Evolutionary conservation across 2,329 filamentous ascomycete genomes (phyloP).

Genomic region (Emergomyces africanus): DNA sequence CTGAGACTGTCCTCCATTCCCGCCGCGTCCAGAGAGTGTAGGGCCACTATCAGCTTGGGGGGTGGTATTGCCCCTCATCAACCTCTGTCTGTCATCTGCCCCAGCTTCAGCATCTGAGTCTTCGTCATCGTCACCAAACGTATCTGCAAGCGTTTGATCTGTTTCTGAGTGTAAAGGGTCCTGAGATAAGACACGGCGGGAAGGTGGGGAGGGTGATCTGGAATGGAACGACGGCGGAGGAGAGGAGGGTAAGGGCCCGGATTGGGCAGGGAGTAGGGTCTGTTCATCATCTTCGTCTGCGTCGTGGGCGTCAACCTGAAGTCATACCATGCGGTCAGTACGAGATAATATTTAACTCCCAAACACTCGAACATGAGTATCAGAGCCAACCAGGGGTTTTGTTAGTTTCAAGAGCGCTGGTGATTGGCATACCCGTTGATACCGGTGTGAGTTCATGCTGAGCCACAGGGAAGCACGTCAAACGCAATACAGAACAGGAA

Average conservation of each 20-base stretch:
- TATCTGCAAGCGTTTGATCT: constrained; percentile 76
- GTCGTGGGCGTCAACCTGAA: constrained; percentile 32
- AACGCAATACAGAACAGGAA: constrained; percentile 10
- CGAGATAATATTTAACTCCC: neutral
- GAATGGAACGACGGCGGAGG: constrained; percentile 74
- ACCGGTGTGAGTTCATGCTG: constrained; percentile 37
- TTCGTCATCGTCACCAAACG: constrained; percentile 74
- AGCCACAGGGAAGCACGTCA: constrained; percentile 10
- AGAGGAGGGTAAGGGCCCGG: constrained; percentile 26
- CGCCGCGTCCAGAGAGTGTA: constrained; percentile 6
- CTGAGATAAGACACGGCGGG: constrained; percentile 36
- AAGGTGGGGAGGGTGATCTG: constrained; percentile 55
- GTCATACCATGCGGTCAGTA: constrained; percentile 4
- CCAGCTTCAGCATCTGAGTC: constrained; percentile 59
- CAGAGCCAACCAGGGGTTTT: neutral
- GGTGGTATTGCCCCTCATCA: constrained; percentile 51
- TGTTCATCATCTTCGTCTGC: constrained; percentile 25
- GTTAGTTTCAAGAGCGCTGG: constrained; percentile 8
- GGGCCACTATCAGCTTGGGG: neutral
- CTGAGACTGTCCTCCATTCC: constrained; percentile 11
- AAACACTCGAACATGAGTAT: neutral
- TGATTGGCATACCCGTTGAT: constrained; percentile 31
- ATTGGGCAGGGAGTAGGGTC: constrained; percentile 20
- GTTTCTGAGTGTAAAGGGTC: constrained; percentile 44
- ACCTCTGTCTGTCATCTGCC: constrained; percentile 67